Conservation (phyloP, 2,329 filamentous ascomycete genomes). For the Cordyceps cateniannulata region DNA sequence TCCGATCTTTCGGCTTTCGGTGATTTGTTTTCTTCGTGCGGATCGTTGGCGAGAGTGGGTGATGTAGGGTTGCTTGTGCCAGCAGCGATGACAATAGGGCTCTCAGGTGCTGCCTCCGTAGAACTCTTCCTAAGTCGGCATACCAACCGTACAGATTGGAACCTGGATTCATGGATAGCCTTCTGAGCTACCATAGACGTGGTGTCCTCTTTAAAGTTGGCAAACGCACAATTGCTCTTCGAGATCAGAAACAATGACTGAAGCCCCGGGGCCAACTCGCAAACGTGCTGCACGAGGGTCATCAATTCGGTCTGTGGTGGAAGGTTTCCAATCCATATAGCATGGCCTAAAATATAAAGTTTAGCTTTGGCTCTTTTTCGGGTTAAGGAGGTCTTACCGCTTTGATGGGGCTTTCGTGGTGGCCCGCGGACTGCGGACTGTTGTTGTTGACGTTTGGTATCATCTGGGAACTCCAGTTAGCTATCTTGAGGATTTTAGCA, state of each 20-base stretch:
- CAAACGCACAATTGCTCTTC: constrained; percentile 95
- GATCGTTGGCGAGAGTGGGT: neutral
- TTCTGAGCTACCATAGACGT: constrained; percentile 71
- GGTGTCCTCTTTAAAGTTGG: constrained; percentile 81
- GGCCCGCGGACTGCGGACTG: constrained; percentile 34
- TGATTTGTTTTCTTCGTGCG: neutral
- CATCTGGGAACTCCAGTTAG: neutral
- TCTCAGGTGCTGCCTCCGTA: neutral
- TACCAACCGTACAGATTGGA: constrained; percentile 78
- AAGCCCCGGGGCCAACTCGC: constrained; percentile 67
- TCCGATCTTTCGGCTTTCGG: neutral
- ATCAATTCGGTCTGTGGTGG: constrained; percentile 77
- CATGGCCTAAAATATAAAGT: constrained; percentile 54
- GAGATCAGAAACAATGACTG: constrained; percentile 92
- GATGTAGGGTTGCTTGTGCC: constrained; percentile 7
- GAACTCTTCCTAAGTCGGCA: constrained; percentile 62
- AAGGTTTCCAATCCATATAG: constrained; percentile 93
- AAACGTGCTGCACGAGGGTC: constrained; percentile 86
- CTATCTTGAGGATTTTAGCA: neutral
- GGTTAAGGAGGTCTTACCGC: constrained; percentile 38
- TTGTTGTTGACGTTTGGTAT: constrained; percentile 1
- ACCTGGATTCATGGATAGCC: constrained; percentile 84
- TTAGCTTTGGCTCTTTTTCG: neutral
- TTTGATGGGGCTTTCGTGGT: constrained; percentile 53
- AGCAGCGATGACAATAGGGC: neutral